A percentile compares a stretch with the other conserved stretches of the same genome.
Conservation (phyloP, 768 basidiomycete species). For the Lenzites betulinus region DNA sequence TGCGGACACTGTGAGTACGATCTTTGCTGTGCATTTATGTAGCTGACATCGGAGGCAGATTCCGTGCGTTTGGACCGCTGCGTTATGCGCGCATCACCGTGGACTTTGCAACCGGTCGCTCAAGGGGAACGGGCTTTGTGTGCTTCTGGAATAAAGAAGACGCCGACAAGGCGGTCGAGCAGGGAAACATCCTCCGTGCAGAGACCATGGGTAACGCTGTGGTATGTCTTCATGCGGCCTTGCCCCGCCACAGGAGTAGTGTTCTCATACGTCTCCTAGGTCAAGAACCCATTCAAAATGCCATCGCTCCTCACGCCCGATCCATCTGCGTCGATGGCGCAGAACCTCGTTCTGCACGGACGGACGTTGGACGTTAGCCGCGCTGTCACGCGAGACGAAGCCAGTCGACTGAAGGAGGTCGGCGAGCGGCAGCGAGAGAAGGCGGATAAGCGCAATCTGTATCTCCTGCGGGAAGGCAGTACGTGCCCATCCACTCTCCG, state of each 20-base stretch:
- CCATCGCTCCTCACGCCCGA: conserved; percentile 93
- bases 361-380: conserved; percentile 88
- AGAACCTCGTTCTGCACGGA: conserved; percentile 86
- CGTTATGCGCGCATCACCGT: conserved; percentile 92
- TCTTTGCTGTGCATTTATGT: neutral
- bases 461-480: conserved; percentile 96
- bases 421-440: conserved; percentile 85
- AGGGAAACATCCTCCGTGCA: conserved; percentile 69
- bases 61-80: conserved; percentile 88
- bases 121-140: conserved; percentile 93
- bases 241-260: conserved; percentile 3
- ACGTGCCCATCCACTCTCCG: conserved; percentile 29
- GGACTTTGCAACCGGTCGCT: conserved; percentile 80
- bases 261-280: neutral
- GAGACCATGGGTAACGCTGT: conserved; percentile 57
- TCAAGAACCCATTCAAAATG: conserved; percentile 84
- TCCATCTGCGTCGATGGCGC: conserved; percentile 82
- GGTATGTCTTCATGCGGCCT: neutral
- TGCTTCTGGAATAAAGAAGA: conserved; percentile 96
- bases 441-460: conserved; percentile 93
- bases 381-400: conserved; percentile 90
- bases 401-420: conserved; percentile 84
- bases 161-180: conserved; percentile 81
- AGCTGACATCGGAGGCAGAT: conserved; percentile 48
- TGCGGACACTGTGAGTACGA: conserved; percentile 71